These are phyloP conservation scores for Syzygium syzygioides DNA, from an alignment of 441 rosid species.

Conservation along the genomic window DNA sequence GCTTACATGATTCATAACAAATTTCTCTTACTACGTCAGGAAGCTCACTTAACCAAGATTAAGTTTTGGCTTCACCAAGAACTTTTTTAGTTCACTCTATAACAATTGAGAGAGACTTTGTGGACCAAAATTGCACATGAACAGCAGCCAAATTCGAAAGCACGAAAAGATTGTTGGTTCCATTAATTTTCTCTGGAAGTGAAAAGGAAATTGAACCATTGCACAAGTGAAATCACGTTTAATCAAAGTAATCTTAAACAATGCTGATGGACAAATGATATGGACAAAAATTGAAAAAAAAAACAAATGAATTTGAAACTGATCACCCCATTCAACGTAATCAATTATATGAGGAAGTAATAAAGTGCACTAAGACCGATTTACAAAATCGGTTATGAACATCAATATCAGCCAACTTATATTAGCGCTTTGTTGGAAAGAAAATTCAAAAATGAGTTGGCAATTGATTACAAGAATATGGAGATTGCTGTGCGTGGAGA, in stretches of 20 bases:
- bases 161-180: neutral
- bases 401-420: no score
- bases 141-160: neutral
- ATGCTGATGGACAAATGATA: neutral
- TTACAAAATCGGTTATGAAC: no score
- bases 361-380: no score
- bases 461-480: no score
- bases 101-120: neutral
- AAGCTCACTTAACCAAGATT: neutral
- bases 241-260: neutral
- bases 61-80: neutral
- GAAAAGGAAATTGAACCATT: neutral
- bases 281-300: neutral
- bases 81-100: neutral
- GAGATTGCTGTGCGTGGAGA: neutral
- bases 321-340: neutral
- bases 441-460: no score
- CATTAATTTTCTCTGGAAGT: neutral
- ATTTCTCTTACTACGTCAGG: neutral
- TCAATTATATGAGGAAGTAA: no score
- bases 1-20: neutral
- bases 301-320: neutral
- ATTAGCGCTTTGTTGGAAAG: no score
- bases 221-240: neutral
- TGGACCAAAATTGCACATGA: neutral